Base-by-base conservation (phyloP, 164 flowering plant species). In the Magnolia sinica region DNA sequence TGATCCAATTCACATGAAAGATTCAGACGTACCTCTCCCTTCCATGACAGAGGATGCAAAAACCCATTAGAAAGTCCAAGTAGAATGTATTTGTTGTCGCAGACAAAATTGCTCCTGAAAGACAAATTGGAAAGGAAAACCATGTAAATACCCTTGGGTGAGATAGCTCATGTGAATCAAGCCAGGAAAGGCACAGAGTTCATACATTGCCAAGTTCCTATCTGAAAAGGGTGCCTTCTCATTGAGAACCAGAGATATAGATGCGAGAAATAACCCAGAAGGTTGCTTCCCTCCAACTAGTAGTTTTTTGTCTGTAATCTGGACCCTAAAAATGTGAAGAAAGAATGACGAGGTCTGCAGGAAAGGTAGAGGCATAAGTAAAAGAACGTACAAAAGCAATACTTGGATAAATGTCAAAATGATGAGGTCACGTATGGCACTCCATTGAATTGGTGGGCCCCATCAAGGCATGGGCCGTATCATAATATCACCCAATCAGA, bases 11-110 rank as follows among this genome's bases (percentile, higher is more conserved):
- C 59, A 50, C 24, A 9, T 37, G 14, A 59, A 63, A 68, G 11
- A 59, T 69, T 27, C 49, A 64, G 52, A 63, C 52, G 77, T 90
- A 96, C 98, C 99, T 96, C 99, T 72, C 98, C 99, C 83, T 91
- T 94, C 99, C 99, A 96, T 50, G 99, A 94, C 79, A 92, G 86
- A 75, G 83, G 81, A 81, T 89, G 92, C 52, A 96, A 76, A 61
- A 92, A 90, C 76, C 99, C 98, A 88, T 89, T 83, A 27, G 96
- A 91, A 76, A 96, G 97, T 78, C 99, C 99, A 77, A 93, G 76
- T 3, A 94, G 83, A 83, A 96, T 80, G 78, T 90, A 88, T 78
- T 88, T 94, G 86, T 73, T 88, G 82, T 96, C 98, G 77, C 97
- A 84, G 22, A 94, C 90, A 76, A 91, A 87, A 82, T 96, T 96